Base-by-base conservation (phyloP, 768 basidiomycete species). In the Suillus occidentalis region DNA sequence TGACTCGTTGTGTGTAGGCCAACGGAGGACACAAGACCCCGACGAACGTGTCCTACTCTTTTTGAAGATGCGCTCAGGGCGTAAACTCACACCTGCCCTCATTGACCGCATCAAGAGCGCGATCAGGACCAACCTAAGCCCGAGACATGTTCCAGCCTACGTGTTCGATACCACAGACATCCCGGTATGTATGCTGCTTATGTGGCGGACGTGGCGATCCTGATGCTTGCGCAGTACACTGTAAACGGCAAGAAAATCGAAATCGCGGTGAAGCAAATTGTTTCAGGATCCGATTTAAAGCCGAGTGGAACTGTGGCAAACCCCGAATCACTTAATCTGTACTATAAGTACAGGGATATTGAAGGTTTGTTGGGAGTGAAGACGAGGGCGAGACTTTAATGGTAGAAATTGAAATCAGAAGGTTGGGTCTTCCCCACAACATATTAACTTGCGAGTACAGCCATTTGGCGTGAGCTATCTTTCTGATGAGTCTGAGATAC, bases 11-110 rank as follows among this genome's bases (percentile, higher is more conserved):
- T 92, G 91, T 58, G 83, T 94, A 6, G 92, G 92, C 2, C 87
- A 90, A 76, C 80, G 86, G 64, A 78, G 90, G 45, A 66, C 84
- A 53, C 75, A 84, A 18, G 89, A 90, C 69, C 77, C 79, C 14
- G 89, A 93, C 70, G 91, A 94, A 74, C 83, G 88, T 49, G 92
- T 94, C 20, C 77, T 94, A 14, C 76, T 93, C 4, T 92, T 94
- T 75, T 68, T 93, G 63, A 90, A 90, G 76, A 84, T 91, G 83
- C 79, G 78, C 69, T 65, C 74, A 2, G 87, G 84, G 4, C 69
- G 78, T 65, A 76, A 28, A 22, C 77, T 90, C 28, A 83, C 82
- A 10, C 72, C 75, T 2, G 67, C 69, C 6, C 76, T 91, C 60
- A 78, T 81, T 14, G 73, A 75, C 42, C 67, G 81, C 50, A 87